A percentile compares a stretch with the other conserved stretches of the same genome.
These are phyloP conservation scores for Teratosphaeria pseudoeucalypti DNA, from an alignment of 2,329 filamentous ascomycete genomes.

Conservation along the genomic window DNA sequence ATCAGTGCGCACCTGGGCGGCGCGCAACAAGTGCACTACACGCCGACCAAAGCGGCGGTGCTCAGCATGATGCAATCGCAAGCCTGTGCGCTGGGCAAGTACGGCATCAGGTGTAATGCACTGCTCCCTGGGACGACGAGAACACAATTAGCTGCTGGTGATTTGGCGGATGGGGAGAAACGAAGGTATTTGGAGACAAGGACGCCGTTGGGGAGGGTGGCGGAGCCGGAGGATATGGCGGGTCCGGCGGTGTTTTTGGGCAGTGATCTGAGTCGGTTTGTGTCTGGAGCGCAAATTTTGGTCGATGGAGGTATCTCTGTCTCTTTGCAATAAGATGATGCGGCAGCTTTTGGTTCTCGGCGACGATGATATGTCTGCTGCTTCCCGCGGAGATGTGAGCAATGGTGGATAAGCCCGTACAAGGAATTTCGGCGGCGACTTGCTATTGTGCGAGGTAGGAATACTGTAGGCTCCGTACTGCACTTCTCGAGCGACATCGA, in stretches of 20 bases:
- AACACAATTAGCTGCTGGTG: constrained; percentile 75
- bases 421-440: no score
- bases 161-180: constrained; percentile 63
- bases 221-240: constrained; percentile 62
- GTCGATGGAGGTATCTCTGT: constrained; percentile 87
- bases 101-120: constrained; percentile 73
- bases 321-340: constrained; percentile 57
- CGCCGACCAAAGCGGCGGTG: constrained; percentile 77
- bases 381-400: neutral
- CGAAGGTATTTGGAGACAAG: constrained; percentile 67
- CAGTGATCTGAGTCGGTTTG: constrained; percentile 67
- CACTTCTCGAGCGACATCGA: no score
- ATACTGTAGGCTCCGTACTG: no score
- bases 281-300: constrained; percentile 71
- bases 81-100: constrained; percentile 65
- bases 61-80: constrained; percentile 73
- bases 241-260: constrained; percentile 80
- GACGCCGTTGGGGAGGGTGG: constrained; percentile 69
- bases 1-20: constrained; percentile 71
- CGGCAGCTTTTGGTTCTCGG: neutral
- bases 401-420: no score
- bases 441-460: no score
- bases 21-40: constrained; percentile 72
- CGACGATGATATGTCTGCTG: neutral
- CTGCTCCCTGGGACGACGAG: constrained; percentile 72